Percentiles rank a stretch among this genome's conserved stretches.
Conservation (phyloP, 805 yeast genomes). For the Pichia heedii region DNA sequence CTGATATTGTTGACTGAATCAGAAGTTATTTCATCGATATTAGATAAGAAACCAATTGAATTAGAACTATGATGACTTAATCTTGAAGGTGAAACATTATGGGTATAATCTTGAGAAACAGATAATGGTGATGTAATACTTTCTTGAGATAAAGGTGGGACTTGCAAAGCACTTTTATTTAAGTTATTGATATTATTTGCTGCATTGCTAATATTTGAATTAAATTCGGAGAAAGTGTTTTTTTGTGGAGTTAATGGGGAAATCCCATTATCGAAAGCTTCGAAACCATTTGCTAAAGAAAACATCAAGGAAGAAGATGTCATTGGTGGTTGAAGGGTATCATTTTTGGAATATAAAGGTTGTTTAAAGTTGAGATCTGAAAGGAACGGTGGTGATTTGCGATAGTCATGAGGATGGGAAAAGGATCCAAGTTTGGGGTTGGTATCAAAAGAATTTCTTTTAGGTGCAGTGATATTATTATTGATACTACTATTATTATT, state of each 20-base stretch:
- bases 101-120: not conserved
- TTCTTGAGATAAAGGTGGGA: not conserved
- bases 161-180: not conserved
- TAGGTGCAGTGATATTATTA: not conserved
- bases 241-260: slow-evolving; percentile 1
- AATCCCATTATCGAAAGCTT: not conserved
- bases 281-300: not conserved
- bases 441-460: slow-evolving; percentile 4
- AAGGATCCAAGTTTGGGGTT: slow-evolving; percentile 3
- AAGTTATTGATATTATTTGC: not conserved
- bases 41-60: not conserved
- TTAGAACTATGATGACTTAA: not conserved
- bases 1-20: not conserved
- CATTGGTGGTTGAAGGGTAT: not conserved
- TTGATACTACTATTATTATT: not conserved
- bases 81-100: not conserved
- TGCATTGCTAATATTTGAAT: not conserved
- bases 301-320: not conserved
- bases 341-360: not conserved
- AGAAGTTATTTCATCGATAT: not conserved
- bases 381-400: not conserved
- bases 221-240: not conserved
- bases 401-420: slow-evolving; percentile 1
- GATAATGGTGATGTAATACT: slow-evolving; percentile 1
- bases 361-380: not conserved